Conservation (phyloP, 2,329 filamentous ascomycete species). For the Seiridium cupressi region DNA sequence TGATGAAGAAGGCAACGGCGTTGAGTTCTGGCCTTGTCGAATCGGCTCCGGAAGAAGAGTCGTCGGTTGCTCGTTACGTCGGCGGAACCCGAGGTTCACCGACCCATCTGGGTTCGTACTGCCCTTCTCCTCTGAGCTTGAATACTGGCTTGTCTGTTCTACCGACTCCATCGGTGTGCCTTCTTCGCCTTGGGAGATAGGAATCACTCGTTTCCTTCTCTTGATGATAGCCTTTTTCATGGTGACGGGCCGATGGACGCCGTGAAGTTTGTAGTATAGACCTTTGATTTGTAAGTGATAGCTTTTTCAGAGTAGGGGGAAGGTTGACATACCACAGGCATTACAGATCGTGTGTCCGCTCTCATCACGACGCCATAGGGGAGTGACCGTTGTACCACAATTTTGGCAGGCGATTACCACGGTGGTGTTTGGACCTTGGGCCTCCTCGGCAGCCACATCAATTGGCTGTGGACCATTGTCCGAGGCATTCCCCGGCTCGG, state of each 20-base stretch:
- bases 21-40: conserved; percentile 41
- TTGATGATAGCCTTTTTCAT: conserved; percentile 99
- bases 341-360: conserved; percentile 97
- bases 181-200: conserved; percentile 58
- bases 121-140: conserved; percentile 45
- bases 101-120: conserved; percentile 63
- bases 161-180: conserved; percentile 46
- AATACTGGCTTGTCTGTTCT: conserved; percentile 36
- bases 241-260: conserved; percentile 87
- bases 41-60: conserved; percentile 47
- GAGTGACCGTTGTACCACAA: conserved; percentile 93
- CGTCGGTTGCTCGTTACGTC: conserved; percentile 42
- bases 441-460: conserved; percentile 46
- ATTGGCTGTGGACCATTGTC: conserved; percentile 42
- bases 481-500: conserved; percentile 19
- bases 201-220: conserved; percentile 89
- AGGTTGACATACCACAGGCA: conserved; percentile 74
- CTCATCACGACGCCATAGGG: conserved; percentile 92
- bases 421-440: conserved; percentile 46
- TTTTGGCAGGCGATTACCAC: conserved; percentile 94
- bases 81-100: conserved; percentile 58
- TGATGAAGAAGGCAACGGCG: conserved; percentile 37
- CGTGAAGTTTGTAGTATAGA: conserved; percentile 94
- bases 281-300: conserved; percentile 47
- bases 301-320: not conserved